Base-by-base conservation (phyloP, 1,284 basidiomycete genomes). In the Dichomitus squalens region DNA sequence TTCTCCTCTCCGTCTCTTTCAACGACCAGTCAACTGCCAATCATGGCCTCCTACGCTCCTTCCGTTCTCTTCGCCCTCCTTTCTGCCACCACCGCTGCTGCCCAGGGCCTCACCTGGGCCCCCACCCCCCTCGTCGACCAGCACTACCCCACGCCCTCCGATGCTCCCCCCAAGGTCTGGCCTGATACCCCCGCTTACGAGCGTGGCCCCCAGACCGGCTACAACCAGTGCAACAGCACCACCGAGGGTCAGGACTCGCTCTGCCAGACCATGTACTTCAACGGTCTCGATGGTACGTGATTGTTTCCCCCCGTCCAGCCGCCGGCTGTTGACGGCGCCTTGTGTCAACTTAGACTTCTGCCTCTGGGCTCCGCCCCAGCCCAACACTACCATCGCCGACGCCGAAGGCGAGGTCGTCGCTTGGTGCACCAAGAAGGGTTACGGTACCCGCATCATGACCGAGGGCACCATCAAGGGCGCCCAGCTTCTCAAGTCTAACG, bases 361-460 rank as follows among this genome's bases (percentile, higher is more conserved):
- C 64, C 63, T 88, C 12, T 89, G 81, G 79, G 84, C 76, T 11
- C 84, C 87, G 27, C 77, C 67, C 2, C 69, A 71, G 23, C 70
- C 70, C 21, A 73, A 72, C 58, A 74, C 78, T 29, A 74, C 76
- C 16, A 84, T 92, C 55, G 87, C 80, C 23, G 78, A 88, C 62
- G 80, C 82, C 2, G 90, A 92, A 71, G 82, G 77, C 36, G 76
- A 84, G 68, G 85, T 83, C 61, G 85, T 92, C 18, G 84, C 87
- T 0, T 92, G 83, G 83, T 93, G 90, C 76, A 88, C 87, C 34
- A 86, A 84, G 68, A 77, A 80, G 50, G 84, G 85, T 12, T 80
- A 79, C 57, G 88, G 89, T 6, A 76, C 86, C 0, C 86, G 89
- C 50, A 69, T 81, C 25, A 87, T 92, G 23, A 86, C 86, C 40